These are phyloP conservation scores for Knoxia roxburghii DNA, from an alignment of 257 asterid species.

Conservation along the genomic window DNA sequence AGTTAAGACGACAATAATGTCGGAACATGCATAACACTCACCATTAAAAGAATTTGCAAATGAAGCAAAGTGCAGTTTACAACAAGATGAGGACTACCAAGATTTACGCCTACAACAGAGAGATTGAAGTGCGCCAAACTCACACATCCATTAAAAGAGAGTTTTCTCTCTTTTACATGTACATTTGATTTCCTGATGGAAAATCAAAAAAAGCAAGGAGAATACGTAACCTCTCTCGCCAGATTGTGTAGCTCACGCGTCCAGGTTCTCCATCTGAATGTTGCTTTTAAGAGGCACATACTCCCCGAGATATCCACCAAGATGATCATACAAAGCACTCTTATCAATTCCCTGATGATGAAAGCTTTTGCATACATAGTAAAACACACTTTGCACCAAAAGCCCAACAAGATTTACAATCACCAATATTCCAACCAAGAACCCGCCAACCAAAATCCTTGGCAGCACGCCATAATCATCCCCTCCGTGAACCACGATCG, in stretches of 20 bases:
- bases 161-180: conserved; percentile 1
- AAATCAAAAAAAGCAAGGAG: conserved; percentile 13
- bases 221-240: conserved; percentile 13
- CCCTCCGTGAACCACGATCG: conserved; percentile 85
- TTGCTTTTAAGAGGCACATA: conserved; percentile 95
- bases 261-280: conserved; percentile 90
- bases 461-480: conserved; percentile 48
- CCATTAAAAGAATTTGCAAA: background rate
- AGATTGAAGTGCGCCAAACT: background rate
- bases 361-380: conserved; percentile 90
- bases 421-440: conserved; percentile 82
- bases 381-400: conserved; percentile 90
- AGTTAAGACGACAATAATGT: background rate
- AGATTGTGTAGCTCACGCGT: conserved; percentile 32
- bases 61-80: background rate
- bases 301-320: conserved; percentile 95
- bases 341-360: conserved; percentile 89
- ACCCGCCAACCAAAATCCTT: conserved; percentile 77
- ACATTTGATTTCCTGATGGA: conserved; percentile 6
- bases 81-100: conserved; percentile 1
- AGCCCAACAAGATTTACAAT: conserved; percentile 80
- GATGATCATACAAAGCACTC: conserved; percentile 80
- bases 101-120: background rate
- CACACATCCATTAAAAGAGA: background rate
- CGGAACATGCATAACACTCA: background rate